Percentiles rank a stretch among this genome's conserved stretches.
These are phyloP conservation scores for Cladosporium halotolerans DNA, from an alignment of 2,329 filamentous ascomycete species.

Conservation along the genomic window DNA sequence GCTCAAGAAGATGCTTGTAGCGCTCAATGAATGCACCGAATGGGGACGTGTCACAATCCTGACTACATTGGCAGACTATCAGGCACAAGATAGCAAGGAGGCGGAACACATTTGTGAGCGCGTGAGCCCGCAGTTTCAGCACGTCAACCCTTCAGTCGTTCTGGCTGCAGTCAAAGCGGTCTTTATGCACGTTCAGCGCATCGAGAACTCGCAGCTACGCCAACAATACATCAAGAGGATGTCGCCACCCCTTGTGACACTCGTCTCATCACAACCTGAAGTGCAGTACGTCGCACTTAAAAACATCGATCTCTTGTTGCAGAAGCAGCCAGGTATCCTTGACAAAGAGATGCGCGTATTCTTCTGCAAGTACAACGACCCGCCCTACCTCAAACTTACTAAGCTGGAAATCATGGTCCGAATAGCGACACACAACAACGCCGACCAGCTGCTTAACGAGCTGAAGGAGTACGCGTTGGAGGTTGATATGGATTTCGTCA, in stretches of 20 bases:
- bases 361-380: conserved; percentile 99
- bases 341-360: conserved; percentile 97
- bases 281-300: conserved; percentile 95
- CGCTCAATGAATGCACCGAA: conserved; percentile 95
- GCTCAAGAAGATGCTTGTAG: conserved; percentile 93
- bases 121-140: conserved; percentile 93
- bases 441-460: conserved; percentile 88
- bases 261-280: conserved; percentile 91
- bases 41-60: conserved; percentile 96
- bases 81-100: conserved; percentile 81
- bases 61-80: conserved; percentile 82
- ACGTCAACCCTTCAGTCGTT: conserved; percentile 95
- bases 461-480: conserved; percentile 96
- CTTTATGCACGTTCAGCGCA: conserved; percentile 87
- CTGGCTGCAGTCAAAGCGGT: conserved; percentile 96
- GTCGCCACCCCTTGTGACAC: conserved; percentile 90
- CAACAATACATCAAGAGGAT: conserved; percentile 95
- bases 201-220: conserved; percentile 65
- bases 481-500: conserved; percentile 98
- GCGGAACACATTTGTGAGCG: conserved; percentile 97
- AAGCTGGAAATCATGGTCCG: conserved; percentile 99
- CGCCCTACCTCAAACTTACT: conserved; percentile 92
- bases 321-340: conserved; percentile 92
- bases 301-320: conserved; percentile 92
- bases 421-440: conserved; percentile 95